A percentile compares a stretch with the other conserved stretches of the same genome.
phyloP scores from a whole-genome alignment of 768 basidiomycete genomes.

The Pulveroboletus sp. region DNA sequence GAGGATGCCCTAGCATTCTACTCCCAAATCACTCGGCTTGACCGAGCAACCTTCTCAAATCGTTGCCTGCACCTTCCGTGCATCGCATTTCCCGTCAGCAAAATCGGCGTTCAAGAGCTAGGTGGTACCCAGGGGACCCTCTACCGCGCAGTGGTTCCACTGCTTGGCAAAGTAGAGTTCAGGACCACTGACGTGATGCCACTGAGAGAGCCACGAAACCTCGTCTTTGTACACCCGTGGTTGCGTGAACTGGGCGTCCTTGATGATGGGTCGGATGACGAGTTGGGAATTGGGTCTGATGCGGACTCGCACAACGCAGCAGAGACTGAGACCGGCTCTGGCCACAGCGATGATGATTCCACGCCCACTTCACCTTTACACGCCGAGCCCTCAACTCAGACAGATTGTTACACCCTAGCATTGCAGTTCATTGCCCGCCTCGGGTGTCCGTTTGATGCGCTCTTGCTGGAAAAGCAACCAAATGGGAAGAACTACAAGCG shows the following conservation, averaged over 20 bases:
- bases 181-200: background rate
- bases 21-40: no score
- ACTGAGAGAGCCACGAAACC: background rate
- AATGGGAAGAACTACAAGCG: slow-evolving; percentile 16
- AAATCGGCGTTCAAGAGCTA: no score
- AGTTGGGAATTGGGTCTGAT: background rate
- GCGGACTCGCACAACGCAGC: no score
- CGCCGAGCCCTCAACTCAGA: background rate
- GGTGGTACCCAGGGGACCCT: no score
- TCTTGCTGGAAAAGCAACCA: slow-evolving; percentile 1
- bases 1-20: background rate
- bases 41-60: no score
- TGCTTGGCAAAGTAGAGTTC: slow-evolving; percentile 3
- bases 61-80: no score
- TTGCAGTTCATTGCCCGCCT: slow-evolving; percentile 2
- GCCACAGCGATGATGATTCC: background rate
- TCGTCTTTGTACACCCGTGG: slow-evolving; percentile 10
- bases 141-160: no score
- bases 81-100: no score
- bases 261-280: background rate
- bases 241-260: slow-evolving; percentile 1
- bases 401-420: background rate
- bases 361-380: background rate
- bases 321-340: background rate
- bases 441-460: background rate